These are phyloP conservation scores for Cladophialophora immunda DNA, from an alignment of 2,329 filamentous ascomycete genomes.

Conservation along the genomic window DNA sequence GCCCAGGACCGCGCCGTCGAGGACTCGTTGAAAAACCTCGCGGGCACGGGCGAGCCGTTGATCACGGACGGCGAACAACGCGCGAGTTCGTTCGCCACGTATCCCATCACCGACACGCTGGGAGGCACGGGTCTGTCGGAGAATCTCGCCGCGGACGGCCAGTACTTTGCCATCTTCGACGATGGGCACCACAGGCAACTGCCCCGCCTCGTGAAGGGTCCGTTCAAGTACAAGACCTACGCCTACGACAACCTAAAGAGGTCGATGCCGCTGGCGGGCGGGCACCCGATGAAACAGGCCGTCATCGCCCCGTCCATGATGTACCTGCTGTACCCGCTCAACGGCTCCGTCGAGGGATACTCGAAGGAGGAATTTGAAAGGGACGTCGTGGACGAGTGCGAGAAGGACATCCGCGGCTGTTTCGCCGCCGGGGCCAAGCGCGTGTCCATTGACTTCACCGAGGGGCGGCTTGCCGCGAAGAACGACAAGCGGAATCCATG, in stretches of 20 bases:
- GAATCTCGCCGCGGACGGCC: conserved; percentile 43
- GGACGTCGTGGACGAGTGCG: conserved; percentile 46
- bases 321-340: conserved; percentile 46
- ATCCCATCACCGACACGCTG: conserved; percentile 45
- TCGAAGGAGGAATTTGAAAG: conserved; percentile 42
- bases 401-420: conserved; percentile 47
- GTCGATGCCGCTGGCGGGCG: conserved; percentile 41
- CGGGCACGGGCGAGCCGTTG: conserved; percentile 42
- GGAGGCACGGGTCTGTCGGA: conserved; percentile 44
- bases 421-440: conserved; percentile 46
- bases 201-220: conserved; percentile 10
- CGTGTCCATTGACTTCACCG: conserved; percentile 48
- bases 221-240: conserved; percentile 43
- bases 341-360: conserved; percentile 45
- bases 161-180: conserved; percentile 42
- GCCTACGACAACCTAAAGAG: conserved; percentile 45
- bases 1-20: conserved; percentile 46
- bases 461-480: conserved; percentile 45
- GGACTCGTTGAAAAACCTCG: conserved; percentile 43
- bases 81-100: conserved; percentile 46
- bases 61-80: conserved; percentile 47
- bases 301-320: conserved; percentile 49
- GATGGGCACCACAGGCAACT: conserved; percentile 24
- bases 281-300: conserved; percentile 42
- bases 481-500: conserved; percentile 47